These are phyloP conservation scores for Podila clonocystis DNA, from an alignment of 192 early-diverging fungal genomes.

Conservation along the genomic window DNA sequence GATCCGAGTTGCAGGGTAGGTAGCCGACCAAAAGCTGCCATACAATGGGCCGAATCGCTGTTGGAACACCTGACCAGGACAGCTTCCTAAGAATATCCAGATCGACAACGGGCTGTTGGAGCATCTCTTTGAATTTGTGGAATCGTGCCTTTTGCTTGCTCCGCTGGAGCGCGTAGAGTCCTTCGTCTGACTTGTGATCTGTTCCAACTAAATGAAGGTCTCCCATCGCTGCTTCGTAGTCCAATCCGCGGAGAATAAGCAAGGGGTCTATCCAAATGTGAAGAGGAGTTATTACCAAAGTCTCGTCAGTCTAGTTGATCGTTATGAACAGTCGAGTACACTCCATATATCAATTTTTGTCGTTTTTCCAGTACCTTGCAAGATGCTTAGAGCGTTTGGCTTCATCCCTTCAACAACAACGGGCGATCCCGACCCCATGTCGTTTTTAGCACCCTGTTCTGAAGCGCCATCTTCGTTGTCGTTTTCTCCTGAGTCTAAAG, in stretches of 20 bases:
- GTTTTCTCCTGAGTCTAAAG: background rate
- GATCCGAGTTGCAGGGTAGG: conserved; percentile 87
- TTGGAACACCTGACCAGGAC: conserved; percentile 95
- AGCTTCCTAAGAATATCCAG: conserved; percentile 81
- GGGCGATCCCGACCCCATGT: background rate
- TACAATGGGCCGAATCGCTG: conserved; percentile 82
- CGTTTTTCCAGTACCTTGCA: conserved; percentile 17
- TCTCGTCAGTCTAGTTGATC: background rate
- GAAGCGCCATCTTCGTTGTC: background rate
- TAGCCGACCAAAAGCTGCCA: conserved; percentile 98
- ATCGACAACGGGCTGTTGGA: conserved; percentile 72
- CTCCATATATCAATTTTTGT: background rate
- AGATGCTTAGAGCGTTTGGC: conserved; percentile 29
- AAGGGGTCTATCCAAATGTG: conserved; percentile 11
- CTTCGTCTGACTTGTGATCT: conserved; percentile 29
- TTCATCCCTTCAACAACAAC: conserved; percentile 37
- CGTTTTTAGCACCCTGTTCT: background rate
- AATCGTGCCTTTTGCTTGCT: conserved; percentile 50
- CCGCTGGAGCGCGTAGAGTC: conserved; percentile 41
- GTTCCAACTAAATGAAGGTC: conserved; percentile 20
- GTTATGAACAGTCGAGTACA: background rate
- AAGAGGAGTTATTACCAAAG: background rate
- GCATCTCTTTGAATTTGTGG: conserved; percentile 59
- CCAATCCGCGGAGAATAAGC: conserved; percentile 39
- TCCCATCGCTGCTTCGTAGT: conserved; percentile 48